Evolutionary conservation across 805 yeast species (phyloP).

Genomic region (Pichia manshurica): DNA sequence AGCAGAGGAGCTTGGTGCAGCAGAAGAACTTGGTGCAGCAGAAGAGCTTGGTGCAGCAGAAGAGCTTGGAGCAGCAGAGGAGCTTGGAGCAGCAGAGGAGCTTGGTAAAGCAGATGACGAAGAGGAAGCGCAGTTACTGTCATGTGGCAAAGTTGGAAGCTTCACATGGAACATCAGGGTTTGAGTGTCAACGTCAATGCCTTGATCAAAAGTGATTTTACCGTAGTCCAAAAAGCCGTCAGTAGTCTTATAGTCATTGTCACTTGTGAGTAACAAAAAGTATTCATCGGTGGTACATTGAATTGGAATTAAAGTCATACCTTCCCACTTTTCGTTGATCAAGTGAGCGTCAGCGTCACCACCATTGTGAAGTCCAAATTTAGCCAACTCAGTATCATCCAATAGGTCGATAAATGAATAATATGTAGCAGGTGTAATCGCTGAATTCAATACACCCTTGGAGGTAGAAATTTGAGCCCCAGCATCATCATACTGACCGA

Average conservation of each 20-base stretch:
- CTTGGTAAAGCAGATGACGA: slow-evolving; percentile 7
- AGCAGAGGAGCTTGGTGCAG: not conserved
- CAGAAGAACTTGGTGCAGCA: not conserved
- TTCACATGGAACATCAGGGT: slow-evolving; percentile 28
- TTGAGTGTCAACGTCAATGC: slow-evolving; percentile 26
- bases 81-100: slow-evolving; percentile 9
- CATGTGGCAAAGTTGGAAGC: slow-evolving; percentile 22
- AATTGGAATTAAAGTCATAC: slow-evolving; percentile 27
- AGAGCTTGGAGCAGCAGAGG: not conserved
- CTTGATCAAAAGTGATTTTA: slow-evolving; percentile 23
- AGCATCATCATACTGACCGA: slow-evolving; percentile 26
- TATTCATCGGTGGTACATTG: slow-evolving; percentile 29
- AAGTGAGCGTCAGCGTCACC: slow-evolving; percentile 23
- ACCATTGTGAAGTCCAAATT: slow-evolving; percentile 32
- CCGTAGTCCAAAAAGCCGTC: slow-evolving; percentile 28
- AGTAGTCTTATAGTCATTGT: slow-evolving; percentile 30
- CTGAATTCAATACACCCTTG: slow-evolving; percentile 22
- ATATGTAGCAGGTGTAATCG: slow-evolving; percentile 24
- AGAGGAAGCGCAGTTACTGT: slow-evolving; percentile 7
- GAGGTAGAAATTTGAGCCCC: slow-evolving; percentile 24
- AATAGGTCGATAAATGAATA: slow-evolving; percentile 26
- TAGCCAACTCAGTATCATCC: slow-evolving; percentile 23
- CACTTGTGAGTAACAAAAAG: slow-evolving; percentile 24
- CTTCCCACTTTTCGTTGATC: slow-evolving; percentile 33
- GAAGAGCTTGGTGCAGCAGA: not conserved